A percentile compares a stretch with the other conserved stretches of the same genome.
Evolutionary conservation across 1,284 basidiomycete genomes (phyloP).

Genomic region (Hortiboletus rubellus): DNA sequence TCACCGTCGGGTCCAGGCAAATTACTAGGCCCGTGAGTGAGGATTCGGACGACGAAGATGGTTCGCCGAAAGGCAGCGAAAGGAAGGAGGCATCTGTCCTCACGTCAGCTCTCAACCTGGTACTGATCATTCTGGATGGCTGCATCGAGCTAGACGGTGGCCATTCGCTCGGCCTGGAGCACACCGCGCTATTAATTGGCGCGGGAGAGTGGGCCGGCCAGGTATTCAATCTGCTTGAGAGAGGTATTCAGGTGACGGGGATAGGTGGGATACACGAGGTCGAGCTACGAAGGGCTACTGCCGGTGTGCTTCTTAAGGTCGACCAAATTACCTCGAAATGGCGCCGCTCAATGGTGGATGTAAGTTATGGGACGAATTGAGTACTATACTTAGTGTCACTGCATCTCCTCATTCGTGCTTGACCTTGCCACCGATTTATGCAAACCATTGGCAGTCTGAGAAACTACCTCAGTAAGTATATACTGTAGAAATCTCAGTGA

Average conservation of each 20-base stretch:
- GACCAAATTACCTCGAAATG: constrained; percentile 76
- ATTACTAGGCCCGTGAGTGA: constrained; percentile 49
- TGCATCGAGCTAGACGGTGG: constrained; percentile 77
- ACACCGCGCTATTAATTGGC: constrained; percentile 69
- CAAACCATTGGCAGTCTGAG: neutral
- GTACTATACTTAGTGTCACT: neutral
- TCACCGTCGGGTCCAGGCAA: constrained; percentile 73
- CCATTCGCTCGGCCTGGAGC: constrained; percentile 70
- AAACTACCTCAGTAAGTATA: neutral
- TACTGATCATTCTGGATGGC: constrained; percentile 75
- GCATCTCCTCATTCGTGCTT: neutral
- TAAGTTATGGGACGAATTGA: constrained; percentile 16
- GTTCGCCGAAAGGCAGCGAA: constrained; percentile 20
- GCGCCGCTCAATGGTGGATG: constrained; percentile 67
- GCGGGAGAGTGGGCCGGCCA: constrained; percentile 79
- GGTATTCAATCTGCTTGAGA: constrained; percentile 67
- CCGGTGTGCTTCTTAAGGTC: constrained; percentile 79
- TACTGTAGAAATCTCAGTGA: neutral
- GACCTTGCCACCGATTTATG: neutral
- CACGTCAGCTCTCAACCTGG: constrained; percentile 73
- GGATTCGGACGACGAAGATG: constrained; percentile 41
- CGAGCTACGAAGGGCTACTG: constrained; percentile 65
- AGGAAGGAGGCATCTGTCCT: constrained; percentile 70
- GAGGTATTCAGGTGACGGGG: constrained; percentile 60
- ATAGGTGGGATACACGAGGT: constrained; percentile 65